Evolutionary conservation across 1,284 basidiomycete species (phyloP).

Genomic region (Boletus holoroseus): DNA sequence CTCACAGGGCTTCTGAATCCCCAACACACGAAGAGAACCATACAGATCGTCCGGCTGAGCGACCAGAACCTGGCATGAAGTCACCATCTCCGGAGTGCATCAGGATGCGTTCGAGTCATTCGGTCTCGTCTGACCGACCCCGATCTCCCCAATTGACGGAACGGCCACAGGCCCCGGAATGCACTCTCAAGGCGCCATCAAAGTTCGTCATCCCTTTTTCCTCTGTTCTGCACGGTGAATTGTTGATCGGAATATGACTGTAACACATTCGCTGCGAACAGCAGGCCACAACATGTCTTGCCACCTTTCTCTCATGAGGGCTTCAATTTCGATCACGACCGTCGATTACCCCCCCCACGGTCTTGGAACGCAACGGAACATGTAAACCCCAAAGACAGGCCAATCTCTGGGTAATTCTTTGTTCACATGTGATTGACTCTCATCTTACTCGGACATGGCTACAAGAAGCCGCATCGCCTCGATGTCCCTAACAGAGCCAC

Average conservation of each 20-base stretch:
- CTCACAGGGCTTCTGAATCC: conserved; percentile 32
- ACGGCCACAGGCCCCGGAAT: conserved; percentile 22
- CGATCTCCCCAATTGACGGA: conserved; percentile 21
- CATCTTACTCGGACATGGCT: conserved; percentile 20
- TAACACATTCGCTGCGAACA: conserved; percentile 26
- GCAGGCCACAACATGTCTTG: conserved; percentile 33
- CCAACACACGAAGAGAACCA: conserved; percentile 22
- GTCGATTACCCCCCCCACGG: conserved; percentile 32
- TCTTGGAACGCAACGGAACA: conserved; percentile 29
- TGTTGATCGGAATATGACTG: conserved; percentile 26
- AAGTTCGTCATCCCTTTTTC: conserved; percentile 24
- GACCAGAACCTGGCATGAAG: conserved; percentile 14
- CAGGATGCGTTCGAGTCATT: conserved; percentile 20
- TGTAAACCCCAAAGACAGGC: conserved; percentile 24
- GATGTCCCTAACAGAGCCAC: conserved; percentile 20
- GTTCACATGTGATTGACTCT: conserved; percentile 4
- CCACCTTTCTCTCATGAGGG: conserved; percentile 32
- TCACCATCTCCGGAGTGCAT: conserved; percentile 22
- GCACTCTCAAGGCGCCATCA: conserved; percentile 22
- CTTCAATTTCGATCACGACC: conserved; percentile 35
- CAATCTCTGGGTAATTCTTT: conserved; percentile 26
- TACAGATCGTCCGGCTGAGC: conserved; percentile 15
- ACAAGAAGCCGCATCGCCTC: conserved; percentile 25
- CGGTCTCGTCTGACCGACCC: conserved; percentile 16
- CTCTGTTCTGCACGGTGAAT: conserved; percentile 10